phyloP scores from a whole-genome alignment of 805 yeast species.

The Blastobotrys terrestris region DNA sequence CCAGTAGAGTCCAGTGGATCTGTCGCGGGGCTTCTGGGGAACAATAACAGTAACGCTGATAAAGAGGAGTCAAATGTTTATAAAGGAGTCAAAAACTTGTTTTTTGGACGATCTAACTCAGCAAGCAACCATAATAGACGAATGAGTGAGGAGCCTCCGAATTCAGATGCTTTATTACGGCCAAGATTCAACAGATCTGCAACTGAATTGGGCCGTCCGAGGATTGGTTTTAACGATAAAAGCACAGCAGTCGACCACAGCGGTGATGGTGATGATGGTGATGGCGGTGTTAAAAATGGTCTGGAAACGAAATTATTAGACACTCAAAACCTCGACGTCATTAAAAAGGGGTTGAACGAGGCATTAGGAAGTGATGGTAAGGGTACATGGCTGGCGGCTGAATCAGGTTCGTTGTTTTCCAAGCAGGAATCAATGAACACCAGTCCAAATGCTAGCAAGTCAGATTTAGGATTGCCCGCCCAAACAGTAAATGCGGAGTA shows the following conservation, averaged over 20 bases:
- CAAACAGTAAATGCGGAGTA: background rate
- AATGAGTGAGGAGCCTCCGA: background rate
- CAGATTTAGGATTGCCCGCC: background rate
- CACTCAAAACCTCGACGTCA: slow-evolving; percentile 5
- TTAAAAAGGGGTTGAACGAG: slow-evolving; percentile 15
- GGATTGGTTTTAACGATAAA: background rate
- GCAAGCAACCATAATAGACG: background rate
- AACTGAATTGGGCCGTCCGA: background rate
- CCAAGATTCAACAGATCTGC: background rate
- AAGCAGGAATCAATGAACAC: background rate
- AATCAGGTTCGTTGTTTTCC: background rate
- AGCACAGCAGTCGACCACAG: background rate
- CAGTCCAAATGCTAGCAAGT: background rate
- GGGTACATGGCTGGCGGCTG: slow-evolving; percentile 19
- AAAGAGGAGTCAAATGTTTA: slow-evolving; percentile 6
- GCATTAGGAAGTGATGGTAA: slow-evolving; percentile 20
- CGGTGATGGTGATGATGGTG: background rate
- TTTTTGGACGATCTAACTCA: slow-evolving; percentile 2
- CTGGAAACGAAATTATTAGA: slow-evolving; percentile 1
- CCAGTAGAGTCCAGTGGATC: background rate
- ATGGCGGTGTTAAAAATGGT: slow-evolving; percentile 1
- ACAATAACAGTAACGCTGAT: background rate
- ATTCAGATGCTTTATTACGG: background rate
- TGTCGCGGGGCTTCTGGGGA: background rate
- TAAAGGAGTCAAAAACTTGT: slow-evolving; percentile 10